A percentile compares a stretch with the other conserved stretches of the same genome.
Evolutionary conservation across 176 grass and related monocot genomes (phyloP).

Genomic region (Musa troglodytarum): DNA sequence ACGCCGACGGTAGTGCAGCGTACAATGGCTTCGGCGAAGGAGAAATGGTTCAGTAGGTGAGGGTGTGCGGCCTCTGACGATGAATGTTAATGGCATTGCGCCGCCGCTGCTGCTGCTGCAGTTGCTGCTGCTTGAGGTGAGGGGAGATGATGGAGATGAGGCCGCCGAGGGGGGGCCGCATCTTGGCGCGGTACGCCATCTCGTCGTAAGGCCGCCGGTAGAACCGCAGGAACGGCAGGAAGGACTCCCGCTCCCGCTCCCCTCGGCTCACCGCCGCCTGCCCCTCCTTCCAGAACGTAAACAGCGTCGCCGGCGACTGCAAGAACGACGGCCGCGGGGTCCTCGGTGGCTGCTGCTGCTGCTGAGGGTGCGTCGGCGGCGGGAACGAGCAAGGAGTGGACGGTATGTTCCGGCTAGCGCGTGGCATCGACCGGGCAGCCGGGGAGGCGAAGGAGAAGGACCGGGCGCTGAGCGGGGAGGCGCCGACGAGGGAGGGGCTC

Average conservation of each 20-base stretch:
- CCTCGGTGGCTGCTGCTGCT: slow-evolving; percentile 43
- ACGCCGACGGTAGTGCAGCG: too few species aligned
- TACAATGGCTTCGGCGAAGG: too few species aligned
- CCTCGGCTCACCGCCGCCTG: slow-evolving; percentile 36
- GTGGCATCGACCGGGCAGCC: slow-evolving; percentile 43
- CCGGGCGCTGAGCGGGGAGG: slow-evolving; percentile 78
- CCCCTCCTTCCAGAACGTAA: slow-evolving; percentile 59
- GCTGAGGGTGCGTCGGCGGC: slow-evolving; percentile 32
- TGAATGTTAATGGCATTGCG: slow-evolving; percentile 16
- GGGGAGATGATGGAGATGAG: slow-evolving; percentile 78
- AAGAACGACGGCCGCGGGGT: slow-evolving; percentile 90
- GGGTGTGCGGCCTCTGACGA: slow-evolving; percentile 1
- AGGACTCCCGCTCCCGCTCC: slow-evolving; percentile 76
- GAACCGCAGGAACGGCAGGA: slow-evolving; percentile 78
- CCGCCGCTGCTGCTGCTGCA: slow-evolving; percentile 8
- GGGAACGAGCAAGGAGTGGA: slow-evolving; percentile 12
- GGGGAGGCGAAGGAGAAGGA: slow-evolving; percentile 99
- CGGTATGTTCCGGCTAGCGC: not conserved
- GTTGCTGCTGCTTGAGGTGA: slow-evolving; percentile 38
- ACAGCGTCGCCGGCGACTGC: slow-evolving; percentile 76
- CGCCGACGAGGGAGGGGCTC: slow-evolving; percentile 76
- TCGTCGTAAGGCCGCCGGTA: slow-evolving; percentile 89
- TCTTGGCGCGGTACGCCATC: slow-evolving; percentile 81
- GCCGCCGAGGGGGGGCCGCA: slow-evolving; percentile 82
- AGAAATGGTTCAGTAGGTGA: not conserved